Evolutionary conservation across 805 yeast species (phyloP), one percentile per base, ranked within the genome.

Genomic region (Ogataea naganishii): DNA sequence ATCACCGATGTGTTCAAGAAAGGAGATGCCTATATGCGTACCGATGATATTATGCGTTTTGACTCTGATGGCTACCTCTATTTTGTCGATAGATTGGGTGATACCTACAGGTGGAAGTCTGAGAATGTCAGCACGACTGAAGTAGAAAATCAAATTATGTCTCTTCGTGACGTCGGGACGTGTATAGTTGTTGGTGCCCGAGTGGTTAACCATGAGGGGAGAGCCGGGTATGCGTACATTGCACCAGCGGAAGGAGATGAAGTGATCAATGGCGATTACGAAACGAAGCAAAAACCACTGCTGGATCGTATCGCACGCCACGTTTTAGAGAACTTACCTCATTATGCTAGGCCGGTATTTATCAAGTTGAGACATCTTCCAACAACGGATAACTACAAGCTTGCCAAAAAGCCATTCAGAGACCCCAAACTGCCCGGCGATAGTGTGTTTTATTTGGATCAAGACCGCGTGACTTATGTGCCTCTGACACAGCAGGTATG

Each of bases 101-200:
- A 88, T 49, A 89, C 96, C 0, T 88, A 82, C 62, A 68, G 97
- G 44, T 88, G 97, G 97, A 89, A 85, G 59, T 80, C 94, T 2
- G 97, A 88, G 58, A 88, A 88, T 53, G 96, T 89, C 8, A 76
- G 92, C 12, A 86, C 96, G 10, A 78, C 88, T 20, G 96, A 88
- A 58, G 96, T 88, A 23, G 96, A 89, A 50, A 81, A 79, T 47
- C 78, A 75, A 48, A 55, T 82, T 18, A 65, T 70, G 55, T 50
- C 60, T 29, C 35, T 57, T 4, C 51, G 60, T 18, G 58, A 53
- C 15, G 60, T 80, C 27, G 66, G 68, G 36, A 84, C 80, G 37
- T 72, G 79, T 9, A 86, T 84, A 26, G 95, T 88, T 14, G 96
- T 92, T 31, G 96, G 96, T 21, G 78, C 80, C 4, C 69, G 69